These are phyloP conservation scores for Trichoderma asperelloides DNA, from an alignment of 495 filamentous ascomycete genomes.

Conservation along the genomic window DNA sequence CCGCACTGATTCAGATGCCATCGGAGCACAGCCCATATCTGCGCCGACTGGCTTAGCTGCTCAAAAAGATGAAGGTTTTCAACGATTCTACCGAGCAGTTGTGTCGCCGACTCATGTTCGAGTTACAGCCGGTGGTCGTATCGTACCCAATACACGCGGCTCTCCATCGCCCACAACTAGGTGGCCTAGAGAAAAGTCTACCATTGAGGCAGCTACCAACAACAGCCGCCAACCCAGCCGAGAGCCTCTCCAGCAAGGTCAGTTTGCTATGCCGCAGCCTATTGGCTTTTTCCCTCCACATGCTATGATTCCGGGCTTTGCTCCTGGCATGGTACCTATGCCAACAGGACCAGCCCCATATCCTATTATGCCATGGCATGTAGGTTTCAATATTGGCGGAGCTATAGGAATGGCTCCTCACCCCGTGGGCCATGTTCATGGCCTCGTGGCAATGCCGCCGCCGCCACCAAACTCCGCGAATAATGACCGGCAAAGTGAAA, in stretches of 20 bases:
- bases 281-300: slow-evolving; percentile 6
- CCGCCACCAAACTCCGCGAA: not conserved
- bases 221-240: slow-evolving; percentile 8
- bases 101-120: slow-evolving; percentile 46
- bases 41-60: slow-evolving; percentile 35
- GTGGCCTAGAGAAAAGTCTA: slow-evolving; percentile 26
- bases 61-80: slow-evolving; percentile 45
- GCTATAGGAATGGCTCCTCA: not conserved
- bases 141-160: slow-evolving; percentile 47
- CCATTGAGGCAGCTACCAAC: slow-evolving; percentile 13
- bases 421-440: not conserved
- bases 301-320: slow-evolving; percentile 14
- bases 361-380: slow-evolving; percentile 18
- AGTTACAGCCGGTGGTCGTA: slow-evolving; percentile 46
- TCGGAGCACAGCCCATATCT: slow-evolving; percentile 30
- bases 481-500: slow-evolving; percentile 18
- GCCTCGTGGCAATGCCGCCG: not conserved
- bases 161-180: slow-evolving; percentile 35
- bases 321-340: slow-evolving; percentile 2
- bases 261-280: not conserved
- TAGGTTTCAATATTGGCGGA: slow-evolving; percentile 10
- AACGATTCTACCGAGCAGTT: slow-evolving; percentile 47
- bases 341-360: slow-evolving; percentile 19
- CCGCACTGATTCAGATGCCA: slow-evolving; percentile 27
- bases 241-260: not conserved